A percentile compares a stretch with the other conserved stretches of the same genome.
These are phyloP conservation scores for Claviceps africana DNA, from an alignment of 2,329 filamentous ascomycete genomes.

Conservation along the genomic window DNA sequence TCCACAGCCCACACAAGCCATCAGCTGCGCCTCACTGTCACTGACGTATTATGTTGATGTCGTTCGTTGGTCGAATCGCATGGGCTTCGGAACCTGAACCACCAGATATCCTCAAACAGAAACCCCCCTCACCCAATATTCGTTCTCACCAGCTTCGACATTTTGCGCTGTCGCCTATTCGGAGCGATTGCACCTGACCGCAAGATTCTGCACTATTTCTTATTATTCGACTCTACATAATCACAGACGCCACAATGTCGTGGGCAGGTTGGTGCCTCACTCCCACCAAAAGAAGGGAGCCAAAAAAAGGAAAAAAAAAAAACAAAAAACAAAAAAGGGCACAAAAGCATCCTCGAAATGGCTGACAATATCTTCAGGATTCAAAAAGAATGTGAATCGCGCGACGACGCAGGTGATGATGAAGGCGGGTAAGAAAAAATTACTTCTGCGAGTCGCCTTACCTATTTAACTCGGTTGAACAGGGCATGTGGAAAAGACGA, in stretches of 20 bases:
- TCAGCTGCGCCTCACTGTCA: conserved; percentile 6
- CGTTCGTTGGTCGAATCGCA: conserved; percentile 13
- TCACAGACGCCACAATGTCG: conserved; percentile 38
- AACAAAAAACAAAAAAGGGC: too few relatives aligned
- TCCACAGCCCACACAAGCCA: neutral
- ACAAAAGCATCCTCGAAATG: conserved; percentile 8
- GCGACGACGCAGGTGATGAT: conserved; percentile 99
- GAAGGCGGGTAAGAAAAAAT: conserved; percentile 62
- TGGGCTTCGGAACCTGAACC: conserved; percentile 17
- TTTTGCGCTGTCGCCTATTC: neutral
- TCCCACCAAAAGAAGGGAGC: neutral
- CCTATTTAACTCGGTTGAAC: conserved; percentile 2
- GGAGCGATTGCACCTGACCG: neutral
- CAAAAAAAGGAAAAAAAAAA: neutral
- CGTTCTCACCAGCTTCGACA: neutral
- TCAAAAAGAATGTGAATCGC: conserved; percentile 90
- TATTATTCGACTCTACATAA: conserved; percentile 2
- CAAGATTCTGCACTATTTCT: neutral
- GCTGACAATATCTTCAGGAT: conserved; percentile 25
- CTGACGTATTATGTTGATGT: conserved; percentile 11
- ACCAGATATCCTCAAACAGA: neutral
- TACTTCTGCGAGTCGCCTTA: too few relatives aligned
- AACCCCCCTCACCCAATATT: neutral
- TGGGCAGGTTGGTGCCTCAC: conserved; percentile 45
- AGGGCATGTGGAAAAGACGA: conserved; percentile 96